Conservation (phyloP, 1,139 yeast genomes). For the Geotrichum carabidarum region DNA sequence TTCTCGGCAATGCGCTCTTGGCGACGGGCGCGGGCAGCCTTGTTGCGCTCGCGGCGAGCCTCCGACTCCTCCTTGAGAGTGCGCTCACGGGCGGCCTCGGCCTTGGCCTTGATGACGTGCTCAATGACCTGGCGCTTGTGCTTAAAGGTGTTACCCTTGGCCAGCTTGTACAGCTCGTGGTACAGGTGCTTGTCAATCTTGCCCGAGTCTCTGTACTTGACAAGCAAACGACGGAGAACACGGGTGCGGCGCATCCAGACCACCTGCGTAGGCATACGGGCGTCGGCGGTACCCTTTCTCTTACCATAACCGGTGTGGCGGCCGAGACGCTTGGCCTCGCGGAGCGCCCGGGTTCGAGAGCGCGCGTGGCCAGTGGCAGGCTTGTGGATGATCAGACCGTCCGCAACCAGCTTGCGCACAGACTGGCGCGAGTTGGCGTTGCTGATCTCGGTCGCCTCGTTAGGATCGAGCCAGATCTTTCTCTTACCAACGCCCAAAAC, state of each 20-base stretch:
- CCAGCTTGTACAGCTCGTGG: slow-evolving; percentile 94
- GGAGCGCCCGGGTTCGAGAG: slow-evolving; percentile 96
- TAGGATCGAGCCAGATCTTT: slow-evolving; percentile 99
- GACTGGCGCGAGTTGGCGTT: slow-evolving; percentile 94
- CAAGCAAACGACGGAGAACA: slow-evolving; percentile 97
- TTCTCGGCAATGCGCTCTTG: slow-evolving; percentile 94
- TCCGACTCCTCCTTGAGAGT: slow-evolving; percentile 98
- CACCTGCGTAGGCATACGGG: slow-evolving; percentile 98
- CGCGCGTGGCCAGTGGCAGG: slow-evolving; percentile 97
- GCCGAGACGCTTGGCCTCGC: slow-evolving; percentile 96
- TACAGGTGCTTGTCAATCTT: slow-evolving; percentile 99
- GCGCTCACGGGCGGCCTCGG: slow-evolving; percentile 99
- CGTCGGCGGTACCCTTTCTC: slow-evolving; percentile 99
- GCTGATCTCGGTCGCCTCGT: slow-evolving; percentile 92
- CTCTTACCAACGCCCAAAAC: slow-evolving; percentile 99
- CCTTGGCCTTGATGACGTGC: slow-evolving; percentile 99
- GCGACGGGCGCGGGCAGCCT: slow-evolving; percentile 99
- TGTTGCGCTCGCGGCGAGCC: slow-evolving; percentile 98
- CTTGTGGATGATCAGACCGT: slow-evolving; percentile 98
- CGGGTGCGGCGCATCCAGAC: slow-evolving; percentile 99
- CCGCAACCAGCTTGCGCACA: slow-evolving; percentile 95
- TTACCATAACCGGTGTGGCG: slow-evolving; percentile 99
- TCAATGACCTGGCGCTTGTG: slow-evolving; percentile 99
- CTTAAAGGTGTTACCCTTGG: slow-evolving; percentile 99
- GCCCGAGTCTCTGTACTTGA: slow-evolving; percentile 99